These are phyloP conservation scores for Suhomyces atakaporum DNA, from an alignment of 1,139 yeast species.

Conservation along the genomic window DNA sequence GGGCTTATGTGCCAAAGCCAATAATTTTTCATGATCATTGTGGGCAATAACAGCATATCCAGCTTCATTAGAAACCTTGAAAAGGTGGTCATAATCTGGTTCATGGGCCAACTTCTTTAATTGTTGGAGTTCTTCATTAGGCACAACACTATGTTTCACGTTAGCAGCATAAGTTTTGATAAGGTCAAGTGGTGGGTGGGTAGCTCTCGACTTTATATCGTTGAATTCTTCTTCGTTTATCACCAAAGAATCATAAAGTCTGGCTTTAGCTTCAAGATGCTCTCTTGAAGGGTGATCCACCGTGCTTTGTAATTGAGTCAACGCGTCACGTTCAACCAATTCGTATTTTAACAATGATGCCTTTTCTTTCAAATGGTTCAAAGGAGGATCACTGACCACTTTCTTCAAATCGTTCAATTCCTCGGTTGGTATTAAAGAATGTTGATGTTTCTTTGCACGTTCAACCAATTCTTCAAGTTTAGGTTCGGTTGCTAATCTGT, in stretches of 20 bases:
- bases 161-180: constrained; percentile 12
- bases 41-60: constrained; percentile 12
- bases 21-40: constrained; percentile 21
- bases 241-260: constrained; percentile 19
- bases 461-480: constrained; percentile 16
- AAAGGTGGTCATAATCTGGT: constrained; percentile 32
- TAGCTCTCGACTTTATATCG: constrained; percentile 15
- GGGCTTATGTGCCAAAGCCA: constrained; percentile 6
- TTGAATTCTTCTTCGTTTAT: constrained; percentile 23
- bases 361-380: constrained; percentile 23
- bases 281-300: constrained; percentile 22
- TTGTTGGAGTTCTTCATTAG: constrained; percentile 14
- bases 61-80: constrained; percentile 14
- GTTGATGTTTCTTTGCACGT: constrained; percentile 8
- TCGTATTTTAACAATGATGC: constrained; percentile 14
- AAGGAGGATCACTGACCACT: constrained; percentile 16
- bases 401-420: constrained; percentile 8
- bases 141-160: constrained; percentile 17
- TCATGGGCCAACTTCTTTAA: constrained; percentile 19
- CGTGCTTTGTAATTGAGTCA: constrained; percentile 11
- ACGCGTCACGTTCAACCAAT: constrained; percentile 3
- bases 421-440: constrained; percentile 7
- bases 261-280: constrained; percentile 22
- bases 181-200: constrained; percentile 14
- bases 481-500: constrained; percentile 20